Percentiles rank a stretch among this genome's conserved stretches.
phyloP scores from a whole-genome alignment of 208 protist species.

The Blastocrithidia nonstop region DNA sequence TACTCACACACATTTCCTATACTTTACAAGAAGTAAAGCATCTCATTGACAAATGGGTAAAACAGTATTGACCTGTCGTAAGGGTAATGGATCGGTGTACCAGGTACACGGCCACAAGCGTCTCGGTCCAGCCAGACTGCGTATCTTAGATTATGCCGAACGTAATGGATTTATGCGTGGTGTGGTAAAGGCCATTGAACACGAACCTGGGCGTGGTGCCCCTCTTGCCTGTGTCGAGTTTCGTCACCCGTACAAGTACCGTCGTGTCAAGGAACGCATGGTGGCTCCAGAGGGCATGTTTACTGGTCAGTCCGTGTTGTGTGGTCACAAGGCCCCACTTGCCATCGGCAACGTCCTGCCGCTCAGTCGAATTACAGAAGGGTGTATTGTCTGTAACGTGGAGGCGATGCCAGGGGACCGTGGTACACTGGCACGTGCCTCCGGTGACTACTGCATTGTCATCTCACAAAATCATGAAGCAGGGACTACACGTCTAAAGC shows the following conservation, averaged over 20 bases:
- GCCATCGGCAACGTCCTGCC: slow-evolving; percentile 98
- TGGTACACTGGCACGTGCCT: slow-evolving; percentile 89
- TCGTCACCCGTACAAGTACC: slow-evolving; percentile 91
- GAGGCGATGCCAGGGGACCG: slow-evolving; percentile 95
- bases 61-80: slow-evolving; percentile 86
- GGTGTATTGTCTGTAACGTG: slow-evolving; percentile 98
- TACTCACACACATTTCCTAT: too few species aligned
- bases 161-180: slow-evolving; percentile 86
- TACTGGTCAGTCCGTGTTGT: slow-evolving; percentile 98
- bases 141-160: slow-evolving; percentile 95
- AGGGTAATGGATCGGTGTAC: slow-evolving; percentile 87
- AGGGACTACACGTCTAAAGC: slow-evolving; percentile 93
- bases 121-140: slow-evolving; percentile 90
- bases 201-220: slow-evolving; percentile 98
- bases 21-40: neutral
- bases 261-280: slow-evolving; percentile 88
- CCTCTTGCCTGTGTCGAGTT: slow-evolving; percentile 96
- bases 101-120: slow-evolving; percentile 91
- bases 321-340: slow-evolving; percentile 92
- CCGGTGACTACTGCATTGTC: slow-evolving; percentile 95
- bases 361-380: slow-evolving; percentile 94
- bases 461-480: slow-evolving; percentile 94
- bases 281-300: slow-evolving; percentile 98
- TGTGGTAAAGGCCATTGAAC: slow-evolving; percentile 94
- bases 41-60: slow-evolving; percentile 55